Base-by-base conservation (phyloP, 1,139 yeast genomes). In the Geotrichum histeridarum region DNA sequence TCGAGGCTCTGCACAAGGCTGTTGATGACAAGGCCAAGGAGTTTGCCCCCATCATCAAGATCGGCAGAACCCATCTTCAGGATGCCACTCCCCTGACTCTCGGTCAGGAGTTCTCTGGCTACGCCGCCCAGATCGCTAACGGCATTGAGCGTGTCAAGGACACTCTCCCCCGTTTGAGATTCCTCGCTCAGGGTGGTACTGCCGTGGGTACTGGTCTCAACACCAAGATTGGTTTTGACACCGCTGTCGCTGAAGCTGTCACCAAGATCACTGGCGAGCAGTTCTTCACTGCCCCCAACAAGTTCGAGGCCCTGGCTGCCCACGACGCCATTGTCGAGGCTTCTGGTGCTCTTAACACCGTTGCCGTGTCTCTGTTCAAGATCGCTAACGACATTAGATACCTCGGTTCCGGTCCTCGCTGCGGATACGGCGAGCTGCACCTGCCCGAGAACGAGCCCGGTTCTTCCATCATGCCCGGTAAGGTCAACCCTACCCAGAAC, bases 391-490 rank as follows among this genome's bases (percentile, higher is more conserved):
- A 93, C 73, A 93, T 93, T 71, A 82, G 99, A 77, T 93, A 93
- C 81, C 82, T 93, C 67, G 99, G 99, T 60, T 89, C 97, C 43
- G 99, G 99, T 65, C 99, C 99, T 70, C 86, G 99, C 77, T 93
- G 99, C 76, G 99, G 99, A 58, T 93, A 93, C 75, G 98, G 98
- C 57, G 99, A 93, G 76, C 82, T 93, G 66, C 72, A 90, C 33
- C 79, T 93, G 64, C 99, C 99, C 61, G 99, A 91, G 77, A 94
- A 94, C 73, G 99, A 93, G 76, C 99, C 99, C 57, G 99, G 99
- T 69, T 89, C 97, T 58, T 89, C 97, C 36, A 93, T 93, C 73
- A 93, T 94, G 99, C 99, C 99, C 54, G 99, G 99, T 70, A 93
- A 93, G 77, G 98, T 93, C 61, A 93, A 93, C 80, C 99, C 99